Conservation (phyloP, 78 protist genomes). For the Emiliania huxleyi region DNA sequence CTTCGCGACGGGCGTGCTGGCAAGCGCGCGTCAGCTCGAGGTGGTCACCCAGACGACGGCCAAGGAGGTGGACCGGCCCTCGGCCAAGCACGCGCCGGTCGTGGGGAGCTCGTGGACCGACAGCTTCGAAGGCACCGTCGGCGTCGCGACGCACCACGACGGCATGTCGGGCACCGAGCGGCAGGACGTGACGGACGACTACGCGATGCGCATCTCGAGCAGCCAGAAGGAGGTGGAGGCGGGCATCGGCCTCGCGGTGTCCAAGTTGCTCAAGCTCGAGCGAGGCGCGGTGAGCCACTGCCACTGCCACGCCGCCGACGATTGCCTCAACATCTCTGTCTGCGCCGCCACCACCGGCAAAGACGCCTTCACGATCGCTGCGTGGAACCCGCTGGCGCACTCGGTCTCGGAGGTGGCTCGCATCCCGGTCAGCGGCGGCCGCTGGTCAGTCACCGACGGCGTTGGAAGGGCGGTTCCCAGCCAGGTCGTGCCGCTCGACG, state of each 20-base stretch:
- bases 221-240: background rate
- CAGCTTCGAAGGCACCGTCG: slow-evolving; percentile 32
- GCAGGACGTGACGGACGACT: slow-evolving; percentile 81
- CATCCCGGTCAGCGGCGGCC: slow-evolving; percentile 11
- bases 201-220: slow-evolving; percentile 66
- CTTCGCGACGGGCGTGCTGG: slow-evolving; percentile 27
- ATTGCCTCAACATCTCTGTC: slow-evolving; percentile 36
- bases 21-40: slow-evolving; percentile 55
- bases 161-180: slow-evolving; percentile 82
- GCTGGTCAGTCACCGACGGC: background rate
- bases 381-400: slow-evolving; percentile 34
- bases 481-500: slow-evolving; percentile 1
- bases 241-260: background rate
- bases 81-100: background rate
- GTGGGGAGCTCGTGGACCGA: slow-evolving; percentile 35
- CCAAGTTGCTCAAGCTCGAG: background rate
- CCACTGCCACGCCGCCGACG: background rate
- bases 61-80: background rate
- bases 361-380: background rate
- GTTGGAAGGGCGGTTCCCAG: background rate
- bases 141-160: slow-evolving; percentile 85
- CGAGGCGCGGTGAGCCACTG: background rate
- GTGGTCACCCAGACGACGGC: background rate
- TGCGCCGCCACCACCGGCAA: slow-evolving; percentile 32
- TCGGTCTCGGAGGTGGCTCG: background rate